Percentiles rank a stretch among this genome's conserved stretches.
These are phyloP conservation scores for Trichophyton verrucosum DNA, from an alignment of 2,329 filamentous ascomycete species.

Conservation along the genomic window DNA sequence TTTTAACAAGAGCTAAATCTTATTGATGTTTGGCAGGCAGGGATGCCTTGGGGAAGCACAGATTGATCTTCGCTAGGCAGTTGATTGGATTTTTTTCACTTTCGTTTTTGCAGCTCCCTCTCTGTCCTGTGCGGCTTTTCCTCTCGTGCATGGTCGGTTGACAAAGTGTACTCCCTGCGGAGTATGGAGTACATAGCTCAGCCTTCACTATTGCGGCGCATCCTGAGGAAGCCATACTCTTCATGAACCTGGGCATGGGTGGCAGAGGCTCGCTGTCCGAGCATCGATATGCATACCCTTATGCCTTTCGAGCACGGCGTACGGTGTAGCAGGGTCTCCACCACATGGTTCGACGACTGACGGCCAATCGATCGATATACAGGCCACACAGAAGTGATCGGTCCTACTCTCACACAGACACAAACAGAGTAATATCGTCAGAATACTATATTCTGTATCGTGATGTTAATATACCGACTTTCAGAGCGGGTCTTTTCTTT, in stretches of 20 bases:
- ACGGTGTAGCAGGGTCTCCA: neutral
- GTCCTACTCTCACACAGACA: neutral
- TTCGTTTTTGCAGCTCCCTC: neutral
- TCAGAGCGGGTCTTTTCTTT: neutral
- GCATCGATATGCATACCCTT: neutral
- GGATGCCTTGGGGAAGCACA: neutral
- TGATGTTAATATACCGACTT: neutral
- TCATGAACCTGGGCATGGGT: neutral
- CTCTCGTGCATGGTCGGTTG: neutral
- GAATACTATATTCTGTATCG: neutral
- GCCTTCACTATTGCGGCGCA: neutral
- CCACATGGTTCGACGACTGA: neutral
- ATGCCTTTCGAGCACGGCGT: neutral
- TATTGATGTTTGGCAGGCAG: neutral
- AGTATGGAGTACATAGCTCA: neutral
- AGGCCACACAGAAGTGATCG: neutral
- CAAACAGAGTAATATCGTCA: neutral
- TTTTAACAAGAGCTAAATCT: neutral
- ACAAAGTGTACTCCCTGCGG: neutral
- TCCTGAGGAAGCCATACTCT: neutral
- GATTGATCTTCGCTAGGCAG: neutral
- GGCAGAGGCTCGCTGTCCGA: neutral
- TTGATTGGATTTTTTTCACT: neutral
- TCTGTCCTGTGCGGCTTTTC: neutral
- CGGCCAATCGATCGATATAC: neutral